These are phyloP conservation scores for Crotalaria pallida DNA, from an alignment of 306 rosid species.

Conservation along the genomic window DNA sequence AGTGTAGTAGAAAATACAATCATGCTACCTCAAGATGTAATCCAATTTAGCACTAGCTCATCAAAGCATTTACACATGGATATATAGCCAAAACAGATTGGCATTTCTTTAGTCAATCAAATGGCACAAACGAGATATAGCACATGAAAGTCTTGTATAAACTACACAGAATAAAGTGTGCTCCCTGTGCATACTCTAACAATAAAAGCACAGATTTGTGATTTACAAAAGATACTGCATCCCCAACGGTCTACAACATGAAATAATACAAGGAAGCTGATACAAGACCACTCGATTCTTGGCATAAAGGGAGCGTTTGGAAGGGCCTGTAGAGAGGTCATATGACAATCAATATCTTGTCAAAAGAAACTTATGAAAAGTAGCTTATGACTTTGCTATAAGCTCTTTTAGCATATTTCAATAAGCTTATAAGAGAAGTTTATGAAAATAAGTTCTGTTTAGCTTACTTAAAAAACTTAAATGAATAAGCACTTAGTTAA, in stretches of 20 bases:
- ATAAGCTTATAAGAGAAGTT: too few species aligned
- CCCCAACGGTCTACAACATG: constrained; percentile 1
- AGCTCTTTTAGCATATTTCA: too few species aligned
- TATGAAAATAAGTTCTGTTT: too few species aligned
- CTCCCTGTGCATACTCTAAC: constrained; percentile 19
- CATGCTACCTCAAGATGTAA: background rate
- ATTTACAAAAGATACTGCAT: constrained; percentile 2
- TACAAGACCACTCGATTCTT: background rate
- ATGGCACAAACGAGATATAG: background rate
- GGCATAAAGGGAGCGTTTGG: background rate
- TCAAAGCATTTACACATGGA: background rate
- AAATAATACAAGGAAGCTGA: constrained; percentile 10
- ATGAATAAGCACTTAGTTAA: too few species aligned
- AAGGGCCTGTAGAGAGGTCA: too few species aligned
- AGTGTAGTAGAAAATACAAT: background rate
- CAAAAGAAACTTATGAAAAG: too few species aligned
- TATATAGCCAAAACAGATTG: background rate
- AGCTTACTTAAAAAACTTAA: too few species aligned
- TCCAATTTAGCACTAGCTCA: constrained; percentile 1
- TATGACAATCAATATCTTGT: too few species aligned
- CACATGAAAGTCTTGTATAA: background rate
- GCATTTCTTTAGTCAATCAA: background rate
- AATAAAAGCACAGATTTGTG: background rate
- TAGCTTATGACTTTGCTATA: too few species aligned
- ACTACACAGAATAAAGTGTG: background rate